Conservation (phyloP, 768 basidiomycete genomes). For the Pleurotus tuber-regium region DNA sequence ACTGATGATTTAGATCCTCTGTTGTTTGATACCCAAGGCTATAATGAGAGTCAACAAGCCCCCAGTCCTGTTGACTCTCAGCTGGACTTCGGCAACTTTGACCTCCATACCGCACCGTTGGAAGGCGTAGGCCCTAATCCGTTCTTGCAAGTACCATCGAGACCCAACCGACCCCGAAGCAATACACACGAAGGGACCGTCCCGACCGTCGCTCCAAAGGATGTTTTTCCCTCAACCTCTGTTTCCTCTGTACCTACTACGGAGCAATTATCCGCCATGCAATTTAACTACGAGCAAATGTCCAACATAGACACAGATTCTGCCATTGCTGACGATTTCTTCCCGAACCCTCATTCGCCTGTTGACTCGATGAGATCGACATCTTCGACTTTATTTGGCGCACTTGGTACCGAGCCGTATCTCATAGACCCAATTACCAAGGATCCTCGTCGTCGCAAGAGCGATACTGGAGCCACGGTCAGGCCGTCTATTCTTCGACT, state of each 20-base stretch:
- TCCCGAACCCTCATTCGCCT: conserved; percentile 5
- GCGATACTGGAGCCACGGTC: conserved; percentile 1
- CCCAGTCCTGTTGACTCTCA: conserved; percentile 5
- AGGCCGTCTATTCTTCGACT: conserved; percentile 1
- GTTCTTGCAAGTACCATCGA: conserved; percentile 17
- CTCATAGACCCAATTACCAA: neutral
- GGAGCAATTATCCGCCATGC: neutral
- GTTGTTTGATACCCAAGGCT: neutral
- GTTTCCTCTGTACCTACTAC: neutral
- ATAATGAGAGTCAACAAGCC: neutral
- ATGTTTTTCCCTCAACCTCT: conserved; percentile 1
- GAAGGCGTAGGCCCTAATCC: neutral
- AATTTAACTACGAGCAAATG: neutral
- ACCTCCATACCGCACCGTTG: neutral
- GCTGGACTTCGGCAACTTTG: neutral
- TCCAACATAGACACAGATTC: neutral
- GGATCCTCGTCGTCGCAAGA: conserved; percentile 8
- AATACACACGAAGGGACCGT: conserved; percentile 7
- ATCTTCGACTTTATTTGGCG: conserved; percentile 3
- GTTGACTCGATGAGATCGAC: conserved; percentile 5
- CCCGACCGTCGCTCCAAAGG: conserved; percentile 2
- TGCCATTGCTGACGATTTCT: neutral
- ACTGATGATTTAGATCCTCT: conserved; percentile 1
- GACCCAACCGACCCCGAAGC: conserved; percentile 9
- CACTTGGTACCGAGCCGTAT: neutral